Evolutionary conservation across 2,329 filamentous ascomycete genomes (phyloP), one percentile per base, ranked within the genome.

Genomic region (Aurifilum marmelostoma): DNA sequence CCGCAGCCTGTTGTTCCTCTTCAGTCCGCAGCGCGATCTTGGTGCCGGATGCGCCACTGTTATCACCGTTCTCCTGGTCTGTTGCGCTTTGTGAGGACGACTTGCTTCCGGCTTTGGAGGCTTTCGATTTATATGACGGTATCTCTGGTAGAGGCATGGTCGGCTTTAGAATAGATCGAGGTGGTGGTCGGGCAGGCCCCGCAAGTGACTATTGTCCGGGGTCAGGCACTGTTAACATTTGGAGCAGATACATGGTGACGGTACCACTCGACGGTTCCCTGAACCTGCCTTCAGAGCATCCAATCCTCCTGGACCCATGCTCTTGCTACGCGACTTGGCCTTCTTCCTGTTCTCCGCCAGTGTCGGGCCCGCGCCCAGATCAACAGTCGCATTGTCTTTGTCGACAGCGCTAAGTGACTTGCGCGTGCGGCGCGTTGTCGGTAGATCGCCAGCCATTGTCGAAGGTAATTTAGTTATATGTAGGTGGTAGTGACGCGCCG

Each of bases 281-380:
- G 85, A 88, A 59, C 87, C 87, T 76, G 91, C 87, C 78, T 91
- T 94, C 67, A 97, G 84, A 68, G 91, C 90, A 83, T 97, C 94
- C 60, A 97, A 81, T 34, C 94, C 94, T 64, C 95, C 96, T 21
- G 96, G 95, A 2, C 96, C 96, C 74, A 99, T 90, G 81, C 95
- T 98, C 84, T 97, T 98, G 81, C 95, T 97, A 73, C 96, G 90
- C 69, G 91, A 92, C 67, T 71, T 71, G n/a, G 69, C 65, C 81
- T 94, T 95, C 81, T 86, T 87, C 71, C 85, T 83, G 76, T 79
- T 84, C 69, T 82, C 83, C 39, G 82, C 84, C 73, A 84, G 76
- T 68, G 83, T 80, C 73, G 86, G 84, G 71, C 84, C 85, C 72
- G 86, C 84, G 71, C 84, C 85, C 68, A 91, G 79, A 73, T 93